phyloP scores from a whole-genome alignment of 2,329 filamentous ascomycete species.

The Xylariaceae sp. region DNA sequence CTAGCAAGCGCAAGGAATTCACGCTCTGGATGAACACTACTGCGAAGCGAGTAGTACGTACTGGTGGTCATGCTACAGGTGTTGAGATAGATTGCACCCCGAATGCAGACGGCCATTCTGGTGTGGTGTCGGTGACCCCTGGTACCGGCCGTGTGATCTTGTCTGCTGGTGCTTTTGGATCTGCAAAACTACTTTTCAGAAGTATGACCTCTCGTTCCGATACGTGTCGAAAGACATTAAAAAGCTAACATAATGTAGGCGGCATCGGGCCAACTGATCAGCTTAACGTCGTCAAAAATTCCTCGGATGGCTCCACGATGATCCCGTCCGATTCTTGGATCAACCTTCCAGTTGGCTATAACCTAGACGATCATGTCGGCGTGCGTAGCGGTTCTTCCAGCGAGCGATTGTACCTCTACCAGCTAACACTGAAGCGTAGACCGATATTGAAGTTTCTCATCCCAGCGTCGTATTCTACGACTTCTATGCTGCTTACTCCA shows the following conservation, averaged over 20 bases:
- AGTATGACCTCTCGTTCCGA: conserved; percentile 45
- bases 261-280: conserved; percentile 72
- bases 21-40: conserved; percentile 70
- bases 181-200: conserved; percentile 71
- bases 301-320: conserved; percentile 58
- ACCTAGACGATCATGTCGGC: conserved; percentile 63
- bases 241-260: conserved; percentile 34
- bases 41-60: conserved; percentile 69
- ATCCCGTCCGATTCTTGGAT: conserved; percentile 59
- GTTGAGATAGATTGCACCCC: conserved; percentile 66
- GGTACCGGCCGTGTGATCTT: conserved; percentile 71
- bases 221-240: neutral
- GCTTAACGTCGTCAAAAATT: conserved; percentile 59
- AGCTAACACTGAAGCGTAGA: conserved; percentile 37
- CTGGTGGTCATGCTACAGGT: conserved; percentile 67
- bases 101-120: conserved; percentile 59
- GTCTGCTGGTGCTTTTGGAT: conserved; percentile 72
- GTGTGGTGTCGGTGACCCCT: conserved; percentile 65
- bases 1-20: conserved; percentile 68
- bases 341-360: conserved; percentile 64
- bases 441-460: conserved; percentile 55
- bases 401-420: neutral
- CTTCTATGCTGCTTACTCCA: conserved; percentile 67
- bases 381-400: conserved; percentile 26
- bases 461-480: conserved; percentile 64